phyloP scores from a whole-genome alignment of 768 basidiomycete species.

The Russula earlei region DNA sequence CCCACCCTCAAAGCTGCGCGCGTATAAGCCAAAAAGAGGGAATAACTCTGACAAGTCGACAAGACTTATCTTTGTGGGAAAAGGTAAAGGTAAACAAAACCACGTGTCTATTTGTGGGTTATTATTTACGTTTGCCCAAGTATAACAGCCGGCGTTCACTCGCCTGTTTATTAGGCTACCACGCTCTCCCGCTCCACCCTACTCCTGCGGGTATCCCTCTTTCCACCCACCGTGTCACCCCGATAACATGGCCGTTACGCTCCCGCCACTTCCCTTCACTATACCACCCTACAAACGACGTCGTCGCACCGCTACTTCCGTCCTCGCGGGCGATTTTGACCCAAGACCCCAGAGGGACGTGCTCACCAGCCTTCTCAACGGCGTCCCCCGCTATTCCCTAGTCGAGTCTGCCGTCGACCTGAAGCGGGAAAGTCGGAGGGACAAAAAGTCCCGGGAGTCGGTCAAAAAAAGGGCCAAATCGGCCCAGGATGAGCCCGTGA shows the following conservation, averaged over 20 bases:
- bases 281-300: conserved; percentile 27
- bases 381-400: conserved; percentile 54
- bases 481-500: conserved; percentile 23
- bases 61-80: not conserved
- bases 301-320: conserved; percentile 61
- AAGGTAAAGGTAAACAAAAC: conserved; percentile 16
- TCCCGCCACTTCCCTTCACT: conserved; percentile 15
- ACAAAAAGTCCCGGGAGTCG: conserved; percentile 42
- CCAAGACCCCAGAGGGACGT: conserved; percentile 58
- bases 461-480: conserved; percentile 38
- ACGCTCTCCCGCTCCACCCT: conserved; percentile 18
- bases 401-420: conserved; percentile 54
- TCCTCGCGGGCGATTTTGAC: conserved; percentile 72
- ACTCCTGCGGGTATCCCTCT: conserved; percentile 2
- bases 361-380: conserved; percentile 70
- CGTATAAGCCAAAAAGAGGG: not conserved
- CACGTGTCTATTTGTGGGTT: conserved; percentile 14
- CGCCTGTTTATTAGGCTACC: conserved; percentile 20
- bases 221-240: not conserved
- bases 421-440: conserved; percentile 45
- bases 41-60: not conserved
- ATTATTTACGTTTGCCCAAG: conserved; percentile 18
- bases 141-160: conserved; percentile 20
- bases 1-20: not conserved
- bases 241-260: conserved; percentile 28